Base-by-base conservation (phyloP, 805 yeast genomes). In the Ogataea trehaloabstinens region DNA sequence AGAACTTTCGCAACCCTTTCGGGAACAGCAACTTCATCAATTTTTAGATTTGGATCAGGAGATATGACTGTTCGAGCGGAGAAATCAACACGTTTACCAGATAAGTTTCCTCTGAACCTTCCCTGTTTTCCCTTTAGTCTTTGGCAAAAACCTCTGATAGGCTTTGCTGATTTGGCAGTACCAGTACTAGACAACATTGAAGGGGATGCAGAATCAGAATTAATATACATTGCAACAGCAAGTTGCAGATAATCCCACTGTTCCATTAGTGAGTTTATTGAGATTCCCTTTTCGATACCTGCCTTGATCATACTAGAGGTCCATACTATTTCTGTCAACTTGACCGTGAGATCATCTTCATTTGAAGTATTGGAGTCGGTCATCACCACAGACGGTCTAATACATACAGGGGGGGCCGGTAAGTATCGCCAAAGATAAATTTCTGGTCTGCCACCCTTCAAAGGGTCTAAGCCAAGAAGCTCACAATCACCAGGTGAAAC, bases 401-500 rank as follows among this genome's bases (percentile, higher is more conserved):
- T 93, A 72, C 99, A 93, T 15, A 95, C 97, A 0, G 99, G 99
- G 1, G 99, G 99, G 0, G 98, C 98, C 0, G 99, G 99, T 38
- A 93, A 73, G 59, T 90, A 93, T 57, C 95, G 78, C 99, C 99
- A 93, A 28, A 93, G 78, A 61, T 90, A 93, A 74, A 85, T 87
- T 64, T 91, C 98, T 4, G 98, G 99, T 49, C 97, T 74, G 33
- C 97, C 96, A 27, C 89, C 87, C 51, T 80, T 76, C 3, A 86
- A 74, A 1, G 96, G 78, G 55, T 93, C 93, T 38, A 93, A 79
- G 39, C 99, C 99, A 22, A 93, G 67, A 15, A 93, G 71, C 63
- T 91, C 97, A 66, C 96, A 90, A 56, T 93, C 99, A 31, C 78
- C 74, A 0, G 97, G 90, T 28, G 76, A 64, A 20, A 93, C 81